Conservation (phyloP, 1,284 basidiomycete species). For the Somion occarium region DNA sequence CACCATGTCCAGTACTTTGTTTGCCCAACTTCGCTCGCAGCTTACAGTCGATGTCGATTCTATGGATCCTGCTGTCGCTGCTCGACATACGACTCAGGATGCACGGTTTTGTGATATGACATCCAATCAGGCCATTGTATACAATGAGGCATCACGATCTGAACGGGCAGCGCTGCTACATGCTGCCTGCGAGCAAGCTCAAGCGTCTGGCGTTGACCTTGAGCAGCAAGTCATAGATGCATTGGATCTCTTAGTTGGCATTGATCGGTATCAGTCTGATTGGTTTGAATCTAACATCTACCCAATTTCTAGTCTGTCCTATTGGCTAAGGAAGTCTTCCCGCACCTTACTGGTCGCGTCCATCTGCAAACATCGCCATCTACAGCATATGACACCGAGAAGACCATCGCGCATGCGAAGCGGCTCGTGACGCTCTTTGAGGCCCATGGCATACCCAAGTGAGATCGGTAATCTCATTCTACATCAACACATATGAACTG, state of each 20-base stretch:
- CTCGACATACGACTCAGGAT: conserved; percentile 26
- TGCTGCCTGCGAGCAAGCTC: conserved; percentile 30
- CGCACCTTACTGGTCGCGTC: conserved; percentile 40
- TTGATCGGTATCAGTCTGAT: neutral
- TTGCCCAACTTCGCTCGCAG: conserved; percentile 32
- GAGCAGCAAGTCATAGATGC: conserved; percentile 32
- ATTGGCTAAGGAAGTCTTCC: conserved; percentile 40
- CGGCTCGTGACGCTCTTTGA: conserved; percentile 39
- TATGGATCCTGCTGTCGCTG: conserved; percentile 41
- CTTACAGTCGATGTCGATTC: conserved; percentile 45
- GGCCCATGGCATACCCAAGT: conserved; percentile 40
- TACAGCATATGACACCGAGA: conserved; percentile 37
- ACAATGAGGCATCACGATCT: conserved; percentile 31
- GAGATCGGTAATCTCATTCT: conserved; percentile 7
- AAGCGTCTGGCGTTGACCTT: conserved; percentile 17
- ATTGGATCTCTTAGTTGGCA: conserved; percentile 36
- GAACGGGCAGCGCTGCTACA: conserved; percentile 31
- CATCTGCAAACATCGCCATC: conserved; percentile 43
- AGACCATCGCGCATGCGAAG: conserved; percentile 41
- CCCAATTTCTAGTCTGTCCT: conserved; percentile 34
- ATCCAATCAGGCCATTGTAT: conserved; percentile 45
- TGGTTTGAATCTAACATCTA: conserved; percentile 4
- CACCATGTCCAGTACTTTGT: conserved; percentile 22
- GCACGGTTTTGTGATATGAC: conserved; percentile 44
- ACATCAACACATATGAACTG: neutral